Evolutionary conservation across 169 alveolate species (phyloP).

Genomic region (Plasmodium gaboni): DNA sequence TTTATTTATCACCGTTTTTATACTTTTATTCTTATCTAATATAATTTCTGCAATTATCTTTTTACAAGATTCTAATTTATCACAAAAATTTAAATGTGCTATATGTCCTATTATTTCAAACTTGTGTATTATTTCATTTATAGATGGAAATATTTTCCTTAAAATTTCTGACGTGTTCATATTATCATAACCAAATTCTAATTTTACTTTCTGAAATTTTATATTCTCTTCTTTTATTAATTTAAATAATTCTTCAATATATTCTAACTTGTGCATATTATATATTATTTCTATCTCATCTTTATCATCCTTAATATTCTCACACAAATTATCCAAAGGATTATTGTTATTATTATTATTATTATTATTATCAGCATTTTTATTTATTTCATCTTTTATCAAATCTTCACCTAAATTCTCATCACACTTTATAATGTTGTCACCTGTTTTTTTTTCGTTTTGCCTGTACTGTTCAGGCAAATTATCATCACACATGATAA

Average conservation of each 20-base stretch:
- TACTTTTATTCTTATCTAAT: slow-evolving; percentile 90
- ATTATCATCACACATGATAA: neutral
- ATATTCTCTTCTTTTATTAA: slow-evolving; percentile 37
- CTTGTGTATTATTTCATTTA: slow-evolving; percentile 85
- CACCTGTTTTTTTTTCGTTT: too few species aligned
- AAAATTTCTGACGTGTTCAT: slow-evolving; percentile 81
- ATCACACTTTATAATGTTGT: neutral
- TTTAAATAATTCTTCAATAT: slow-evolving; percentile 22
- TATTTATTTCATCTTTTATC: slow-evolving; percentile 2
- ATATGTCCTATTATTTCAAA: slow-evolving; percentile 93
- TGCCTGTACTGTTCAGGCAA: neutral
- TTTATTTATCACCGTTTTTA: slow-evolving; percentile 90
- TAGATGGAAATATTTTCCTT: slow-evolving; percentile 79
- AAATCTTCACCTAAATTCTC: neutral
- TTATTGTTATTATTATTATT: neutral
- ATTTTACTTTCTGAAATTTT: slow-evolving; percentile 1
- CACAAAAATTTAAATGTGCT: slow-evolving; percentile 92
- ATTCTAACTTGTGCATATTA: slow-evolving; percentile 1
- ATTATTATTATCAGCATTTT: neutral
- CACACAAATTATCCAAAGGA: neutral
- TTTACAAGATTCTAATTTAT: slow-evolving; percentile 85
- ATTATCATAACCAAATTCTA: slow-evolving; percentile 68
- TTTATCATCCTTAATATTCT: neutral
- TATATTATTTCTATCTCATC: neutral
- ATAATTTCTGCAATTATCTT: slow-evolving; percentile 89